A percentile compares a stretch with the other conserved stretches of the same genome.
Evolutionary conservation across 306 rosid species (phyloP).

Genomic region (Ziziphus jujuba): DNA sequence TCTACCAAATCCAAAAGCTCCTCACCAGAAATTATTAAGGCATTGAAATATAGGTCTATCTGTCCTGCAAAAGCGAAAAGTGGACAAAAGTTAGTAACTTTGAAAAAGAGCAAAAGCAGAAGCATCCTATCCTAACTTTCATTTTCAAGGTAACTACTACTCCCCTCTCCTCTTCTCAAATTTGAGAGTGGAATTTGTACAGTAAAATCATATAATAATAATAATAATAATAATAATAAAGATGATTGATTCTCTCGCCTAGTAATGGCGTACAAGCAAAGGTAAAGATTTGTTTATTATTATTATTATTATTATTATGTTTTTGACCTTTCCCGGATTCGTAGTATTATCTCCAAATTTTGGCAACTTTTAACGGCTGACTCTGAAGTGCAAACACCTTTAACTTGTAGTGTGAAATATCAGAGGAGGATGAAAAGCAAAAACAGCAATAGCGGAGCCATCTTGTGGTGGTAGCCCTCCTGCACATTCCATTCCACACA

Average conservation of each 20-base stretch:
- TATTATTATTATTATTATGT: neutral
- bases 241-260: slow-evolving; percentile 20
- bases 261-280: slow-evolving; percentile 43
- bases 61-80: slow-evolving; percentile 25
- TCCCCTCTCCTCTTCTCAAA: too few species aligned
- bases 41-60: neutral
- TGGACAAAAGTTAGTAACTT: neutral
- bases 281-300: slow-evolving; percentile 26
- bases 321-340: slow-evolving; percentile 46
- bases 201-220: neutral
- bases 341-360: neutral
- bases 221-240: slow-evolving; percentile 1
- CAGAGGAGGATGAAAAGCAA: too few species aligned
- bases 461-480: too few species aligned
- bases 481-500: too few species aligned
- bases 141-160: too few species aligned
- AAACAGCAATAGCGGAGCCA: too few species aligned
- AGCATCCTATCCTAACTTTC: too few species aligned
- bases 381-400: too few species aligned
- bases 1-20: slow-evolving; percentile 14
- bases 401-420: too few species aligned
- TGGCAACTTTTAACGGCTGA: too few species aligned
- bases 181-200: neutral
- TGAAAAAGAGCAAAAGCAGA: neutral
- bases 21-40: slow-evolving; percentile 10